A percentile compares a stretch with the other conserved stretches of the same genome.
These are phyloP conservation scores for Kwoniella sp. DNA, from an alignment of 768 basidiomycete genomes.

Conservation along the genomic window DNA sequence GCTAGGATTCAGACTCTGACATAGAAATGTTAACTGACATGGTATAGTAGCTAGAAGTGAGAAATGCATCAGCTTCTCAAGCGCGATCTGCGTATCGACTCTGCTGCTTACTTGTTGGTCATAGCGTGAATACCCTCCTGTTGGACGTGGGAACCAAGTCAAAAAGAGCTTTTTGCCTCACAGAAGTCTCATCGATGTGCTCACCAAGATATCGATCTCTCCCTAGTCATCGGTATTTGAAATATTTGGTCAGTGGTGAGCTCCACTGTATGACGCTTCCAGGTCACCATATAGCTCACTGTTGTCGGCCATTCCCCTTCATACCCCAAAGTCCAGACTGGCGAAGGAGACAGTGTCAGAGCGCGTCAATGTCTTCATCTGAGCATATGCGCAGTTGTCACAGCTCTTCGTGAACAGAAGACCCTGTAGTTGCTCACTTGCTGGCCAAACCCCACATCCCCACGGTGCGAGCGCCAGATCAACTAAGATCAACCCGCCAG, in stretches of 20 bases:
- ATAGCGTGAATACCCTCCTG: constrained; percentile 52
- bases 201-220: constrained; percentile 54
- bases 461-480: constrained; percentile 53
- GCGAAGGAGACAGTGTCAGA: too few relatives aligned
- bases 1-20: background rate
- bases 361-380: too few relatives aligned
- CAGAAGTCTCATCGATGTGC: constrained; percentile 10
- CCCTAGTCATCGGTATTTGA: constrained; percentile 37
- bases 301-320: constrained; percentile 45
- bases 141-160: too few relatives aligned
- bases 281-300: too few relatives aligned
- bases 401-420: too few relatives aligned
- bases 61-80: background rate
- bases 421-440: constrained; percentile 37
- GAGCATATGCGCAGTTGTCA: too few relatives aligned
- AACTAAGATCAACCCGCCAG: constrained; percentile 52
- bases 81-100: background rate
- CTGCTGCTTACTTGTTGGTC: constrained; percentile 43
- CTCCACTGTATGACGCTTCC: too few relatives aligned
- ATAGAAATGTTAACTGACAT: constrained; percentile 32
- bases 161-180: too few relatives aligned
- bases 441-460: constrained; percentile 56
- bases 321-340: constrained; percentile 55
- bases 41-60: constrained; percentile 42
- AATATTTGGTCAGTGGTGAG: background rate